phyloP scores from a whole-genome alignment of 2,329 filamentous ascomycete species.

The Pseudopithomyces chartarum region DNA sequence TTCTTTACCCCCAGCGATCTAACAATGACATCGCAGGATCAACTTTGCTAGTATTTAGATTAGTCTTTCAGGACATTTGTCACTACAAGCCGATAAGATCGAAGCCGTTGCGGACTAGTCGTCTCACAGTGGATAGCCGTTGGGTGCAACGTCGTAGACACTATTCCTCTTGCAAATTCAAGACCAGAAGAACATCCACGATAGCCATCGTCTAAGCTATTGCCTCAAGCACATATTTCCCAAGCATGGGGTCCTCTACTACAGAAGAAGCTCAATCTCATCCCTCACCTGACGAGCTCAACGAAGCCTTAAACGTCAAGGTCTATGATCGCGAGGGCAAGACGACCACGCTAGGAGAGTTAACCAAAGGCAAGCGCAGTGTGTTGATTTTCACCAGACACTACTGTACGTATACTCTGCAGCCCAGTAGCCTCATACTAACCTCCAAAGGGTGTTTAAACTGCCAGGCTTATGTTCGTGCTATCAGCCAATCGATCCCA shows the following conservation, averaged over 20 bases:
- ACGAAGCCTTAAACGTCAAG: slow-evolving; percentile 18
- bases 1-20: too few relatives aligned
- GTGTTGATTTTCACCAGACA: slow-evolving; percentile 27
- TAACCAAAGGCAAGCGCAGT: slow-evolving; percentile 20
- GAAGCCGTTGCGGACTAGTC: too few relatives aligned
- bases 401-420: slow-evolving; percentile 21
- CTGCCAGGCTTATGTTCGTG: slow-evolving; percentile 28
- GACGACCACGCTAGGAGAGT: slow-evolving; percentile 16
- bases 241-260: neutral
- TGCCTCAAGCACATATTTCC: too few relatives aligned
- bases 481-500: slow-evolving; percentile 24
- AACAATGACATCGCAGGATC: too few relatives aligned
- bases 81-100: too few relatives aligned
- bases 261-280: neutral
- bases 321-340: slow-evolving; percentile 24
- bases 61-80: too few relatives aligned
- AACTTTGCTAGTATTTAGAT: too few relatives aligned
- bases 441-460: slow-evolving; percentile 27
- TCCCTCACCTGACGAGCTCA: slow-evolving; percentile 16
- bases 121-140: too few relatives aligned
- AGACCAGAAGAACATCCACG: too few relatives aligned
- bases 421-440: neutral
- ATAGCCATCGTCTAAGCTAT: too few relatives aligned
- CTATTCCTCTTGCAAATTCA: too few relatives aligned
- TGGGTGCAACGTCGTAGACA: too few relatives aligned